These are phyloP conservation scores for Capsicum chinense DNA, from an alignment of 257 asterid species.

Conservation along the genomic window DNA sequence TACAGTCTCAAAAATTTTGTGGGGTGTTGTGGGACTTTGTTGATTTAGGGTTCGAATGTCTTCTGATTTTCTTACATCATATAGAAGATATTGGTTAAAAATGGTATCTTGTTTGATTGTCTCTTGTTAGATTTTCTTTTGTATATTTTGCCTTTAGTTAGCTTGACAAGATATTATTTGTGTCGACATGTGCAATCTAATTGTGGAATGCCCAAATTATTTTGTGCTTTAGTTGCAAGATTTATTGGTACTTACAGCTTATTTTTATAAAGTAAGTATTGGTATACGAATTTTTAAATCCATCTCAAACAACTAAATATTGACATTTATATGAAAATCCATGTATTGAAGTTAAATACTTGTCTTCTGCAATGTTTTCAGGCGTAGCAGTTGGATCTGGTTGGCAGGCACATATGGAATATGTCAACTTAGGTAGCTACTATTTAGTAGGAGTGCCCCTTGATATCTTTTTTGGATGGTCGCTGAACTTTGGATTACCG, in stretches of 20 bases:
- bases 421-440: slow-evolving; percentile 55
- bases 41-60: background rate
- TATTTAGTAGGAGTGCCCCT: slow-evolving; percentile 61
- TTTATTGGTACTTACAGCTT: background rate
- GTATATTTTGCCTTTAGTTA: background rate
- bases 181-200: background rate
- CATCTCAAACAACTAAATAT: too few species aligned
- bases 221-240: background rate
- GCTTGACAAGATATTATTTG: background rate
- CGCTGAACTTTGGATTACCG: slow-evolving; percentile 50
- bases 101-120: background rate
- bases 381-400: slow-evolving; percentile 71
- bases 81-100: too few species aligned
- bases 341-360: background rate
- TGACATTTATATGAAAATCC: background rate
- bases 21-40: background rate
- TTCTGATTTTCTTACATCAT: background rate
- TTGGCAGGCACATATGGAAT: slow-evolving; percentile 63
- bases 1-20: background rate
- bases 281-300: too few species aligned
- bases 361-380: slow-evolving; percentile 31
- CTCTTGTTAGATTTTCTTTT: background rate
- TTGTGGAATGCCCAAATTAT: background rate
- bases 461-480: slow-evolving; percentile 55
- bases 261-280: too few species aligned